These are phyloP conservation scores for Thalassiosira profunda DNA, from an alignment of 108 stramenopile species.

Conservation along the genomic window DNA sequence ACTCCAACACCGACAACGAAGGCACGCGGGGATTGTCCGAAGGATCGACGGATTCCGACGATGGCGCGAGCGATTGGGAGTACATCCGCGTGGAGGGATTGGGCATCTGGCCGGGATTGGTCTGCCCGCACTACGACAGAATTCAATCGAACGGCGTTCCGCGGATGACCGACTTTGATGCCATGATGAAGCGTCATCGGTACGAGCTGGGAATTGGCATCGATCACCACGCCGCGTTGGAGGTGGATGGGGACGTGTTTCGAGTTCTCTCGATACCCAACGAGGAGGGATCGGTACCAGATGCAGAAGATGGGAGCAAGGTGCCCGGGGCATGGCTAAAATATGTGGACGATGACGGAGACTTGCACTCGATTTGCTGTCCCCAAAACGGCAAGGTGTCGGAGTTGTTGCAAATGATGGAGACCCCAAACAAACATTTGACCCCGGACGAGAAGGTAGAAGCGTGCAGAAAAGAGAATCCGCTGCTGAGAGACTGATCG, in stretches of 20 bases:
- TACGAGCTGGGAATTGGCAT: conserved; percentile 72
- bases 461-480: conserved; percentile 40
- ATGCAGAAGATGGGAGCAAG: conserved; percentile 15
- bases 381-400: conserved; percentile 39
- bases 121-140: conserved; percentile 80
- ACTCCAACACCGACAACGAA: conserved; percentile 1
- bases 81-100: conserved; percentile 67
- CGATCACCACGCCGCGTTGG: conserved; percentile 85
- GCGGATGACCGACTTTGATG: conserved; percentile 61
- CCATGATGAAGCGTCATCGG: conserved; percentile 57
- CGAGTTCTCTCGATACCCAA: conserved; percentile 44
- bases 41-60: background rate
- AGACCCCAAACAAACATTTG: conserved; percentile 25
- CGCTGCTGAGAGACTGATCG: conserved; percentile 8
- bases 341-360: conserved; percentile 42
- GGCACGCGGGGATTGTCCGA: background rate
- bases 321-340: conserved; percentile 59
- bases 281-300: conserved; percentile 36
- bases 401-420: conserved; percentile 37
- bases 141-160: conserved; percentile 72
- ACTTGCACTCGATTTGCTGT: conserved; percentile 26
- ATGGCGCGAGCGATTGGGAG: conserved; percentile 51
- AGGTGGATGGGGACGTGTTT: conserved; percentile 63
- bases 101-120: conserved; percentile 62
- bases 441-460: conserved; percentile 43